Evolutionary conservation across 2,329 filamentous ascomycete genomes (phyloP), one percentile per base, ranked within the genome.

Genomic region (Conoideocrella luteorostrata): DNA sequence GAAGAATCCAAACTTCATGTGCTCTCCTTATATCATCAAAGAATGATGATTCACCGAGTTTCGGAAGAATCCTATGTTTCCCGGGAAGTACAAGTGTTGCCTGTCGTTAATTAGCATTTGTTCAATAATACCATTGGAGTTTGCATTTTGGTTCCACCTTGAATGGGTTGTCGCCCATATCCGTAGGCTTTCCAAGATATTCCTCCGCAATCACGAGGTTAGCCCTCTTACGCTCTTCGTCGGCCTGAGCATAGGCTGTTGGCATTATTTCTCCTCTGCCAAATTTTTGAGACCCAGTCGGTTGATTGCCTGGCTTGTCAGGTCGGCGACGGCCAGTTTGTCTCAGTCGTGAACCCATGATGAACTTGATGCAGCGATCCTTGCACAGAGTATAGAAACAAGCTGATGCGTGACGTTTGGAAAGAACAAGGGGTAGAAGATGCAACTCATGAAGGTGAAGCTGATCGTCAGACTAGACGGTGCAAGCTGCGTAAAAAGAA

Each of bases 1-100:
- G 47, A 3, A 42, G 55, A 11, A 67, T 63, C 55, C 64, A 67
- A 5, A 63, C 56, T 23, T 49, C 47, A 34, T 63, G 43, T 4
- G 46, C 48, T 29, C 44, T 52, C 3, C 63, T 53, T 13, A 67
- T 55, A 3, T 50, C 46, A 20, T 65, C 49, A 5, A 67, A 43
- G 2, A 43, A 47, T 0, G 30, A 28, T 5, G 51, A 44, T 1
- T 56, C 46, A 20, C 58, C 51, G 3, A 66, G 36, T 2, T 48
- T 55, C 17, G 18, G 41, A 1, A 61, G 60, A 2, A 60, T 32
- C 15, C 61, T 41, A 17, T 56, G 48, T 15, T 56, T 47, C 4
- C 54, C 56, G 2, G 63, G 56, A 21, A 65, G 50, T 2, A 64
- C 55, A 18, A 63, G 28, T 7, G 46, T 52, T 4, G 49, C 52